A percentile compares a stretch with the other conserved stretches of the same genome.
Conservation (phyloP, 148 eudicot genomes). For the Pouteria glomerata region DNA sequence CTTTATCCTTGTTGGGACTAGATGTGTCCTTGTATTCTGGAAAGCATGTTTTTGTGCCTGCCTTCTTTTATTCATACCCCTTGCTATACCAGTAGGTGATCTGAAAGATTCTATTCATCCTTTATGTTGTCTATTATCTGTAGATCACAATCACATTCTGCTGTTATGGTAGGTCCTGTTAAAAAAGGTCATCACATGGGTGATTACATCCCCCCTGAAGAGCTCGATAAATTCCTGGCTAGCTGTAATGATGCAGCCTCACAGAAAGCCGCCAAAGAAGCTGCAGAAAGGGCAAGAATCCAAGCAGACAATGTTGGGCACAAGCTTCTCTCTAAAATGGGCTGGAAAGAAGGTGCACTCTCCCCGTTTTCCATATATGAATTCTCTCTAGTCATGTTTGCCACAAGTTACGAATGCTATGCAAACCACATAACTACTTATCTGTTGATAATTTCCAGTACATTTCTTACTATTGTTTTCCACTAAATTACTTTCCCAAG, state of each 20-base stretch:
- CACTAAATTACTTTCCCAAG: too few species aligned
- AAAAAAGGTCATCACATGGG: constrained; percentile 99
- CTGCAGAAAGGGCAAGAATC: constrained; percentile 66
- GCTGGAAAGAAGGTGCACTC: constrained; percentile 91
- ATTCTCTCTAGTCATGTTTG: background rate
- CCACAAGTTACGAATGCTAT: background rate
- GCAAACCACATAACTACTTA: too few species aligned
- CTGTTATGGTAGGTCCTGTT: constrained; percentile 27
- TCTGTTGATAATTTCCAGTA: too few species aligned
- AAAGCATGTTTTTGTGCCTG: background rate
- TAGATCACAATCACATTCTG: background rate
- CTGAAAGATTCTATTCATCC: background rate
- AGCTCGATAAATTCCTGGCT: constrained; percentile 84
- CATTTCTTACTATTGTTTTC: too few species aligned
- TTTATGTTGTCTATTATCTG: background rate
- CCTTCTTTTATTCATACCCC: too few species aligned
- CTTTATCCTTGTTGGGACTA: background rate
- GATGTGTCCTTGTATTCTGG: constrained; percentile 1
- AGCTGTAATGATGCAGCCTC: constrained; percentile 78
- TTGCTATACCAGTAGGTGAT: background rate
- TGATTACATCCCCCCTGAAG: constrained; percentile 89
- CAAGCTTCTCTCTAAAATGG: constrained; percentile 92
- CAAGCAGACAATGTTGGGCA: constrained; percentile 99
- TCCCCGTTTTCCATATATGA: too few species aligned
- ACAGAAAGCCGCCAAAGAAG: constrained; percentile 61